These are phyloP conservation scores for Neurospora sp. DNA, from an alignment of 2,329 filamentous ascomycete species.

Conservation along the genomic window DNA sequence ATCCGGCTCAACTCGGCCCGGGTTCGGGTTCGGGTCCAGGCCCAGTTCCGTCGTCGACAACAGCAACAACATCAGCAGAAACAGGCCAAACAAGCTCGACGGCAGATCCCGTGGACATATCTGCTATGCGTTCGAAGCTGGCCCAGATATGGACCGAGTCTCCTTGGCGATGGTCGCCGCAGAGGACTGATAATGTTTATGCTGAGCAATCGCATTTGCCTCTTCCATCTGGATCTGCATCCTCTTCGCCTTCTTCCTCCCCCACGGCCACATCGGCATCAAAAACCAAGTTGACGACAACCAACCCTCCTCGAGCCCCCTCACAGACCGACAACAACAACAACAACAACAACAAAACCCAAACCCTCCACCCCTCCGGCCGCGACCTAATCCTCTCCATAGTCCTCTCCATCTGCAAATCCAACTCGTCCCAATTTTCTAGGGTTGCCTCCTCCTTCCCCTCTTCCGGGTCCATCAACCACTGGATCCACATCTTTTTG, in stretches of 20 bases:
- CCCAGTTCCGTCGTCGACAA: not conserved
- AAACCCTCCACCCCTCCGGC: constrained; percentile 32
- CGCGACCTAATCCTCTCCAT: constrained; percentile 56
- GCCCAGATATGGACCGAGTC: constrained; percentile 40
- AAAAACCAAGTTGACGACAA: not conserved
- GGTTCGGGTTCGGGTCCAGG: not conserved
- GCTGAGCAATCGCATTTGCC: constrained; percentile 36
- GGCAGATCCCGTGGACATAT: constrained; percentile 32
- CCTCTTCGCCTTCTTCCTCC: not conserved
- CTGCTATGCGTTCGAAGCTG: constrained; percentile 35
- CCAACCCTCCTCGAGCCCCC: not conserved
- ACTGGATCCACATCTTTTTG: constrained; percentile 50
- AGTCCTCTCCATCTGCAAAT: constrained; percentile 48
- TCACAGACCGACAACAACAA: not conserved
- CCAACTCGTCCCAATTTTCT: constrained; percentile 19
- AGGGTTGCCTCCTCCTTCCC: constrained; percentile 52
- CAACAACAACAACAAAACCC: not conserved
- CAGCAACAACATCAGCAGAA: constrained; percentile 18
- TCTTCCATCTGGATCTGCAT: constrained; percentile 15
- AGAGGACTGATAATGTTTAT: constrained; percentile 33
- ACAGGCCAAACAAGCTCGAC: constrained; percentile 12
- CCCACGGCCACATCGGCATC: not conserved
- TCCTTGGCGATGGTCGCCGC: constrained; percentile 40
- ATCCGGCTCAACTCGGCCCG: not conserved
- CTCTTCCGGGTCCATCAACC: constrained; percentile 49